Percentiles rank a stretch among this genome's conserved stretches.
Conservation (phyloP, 208 protist genomes). For the Acanthamoeba triangularis region DNA sequence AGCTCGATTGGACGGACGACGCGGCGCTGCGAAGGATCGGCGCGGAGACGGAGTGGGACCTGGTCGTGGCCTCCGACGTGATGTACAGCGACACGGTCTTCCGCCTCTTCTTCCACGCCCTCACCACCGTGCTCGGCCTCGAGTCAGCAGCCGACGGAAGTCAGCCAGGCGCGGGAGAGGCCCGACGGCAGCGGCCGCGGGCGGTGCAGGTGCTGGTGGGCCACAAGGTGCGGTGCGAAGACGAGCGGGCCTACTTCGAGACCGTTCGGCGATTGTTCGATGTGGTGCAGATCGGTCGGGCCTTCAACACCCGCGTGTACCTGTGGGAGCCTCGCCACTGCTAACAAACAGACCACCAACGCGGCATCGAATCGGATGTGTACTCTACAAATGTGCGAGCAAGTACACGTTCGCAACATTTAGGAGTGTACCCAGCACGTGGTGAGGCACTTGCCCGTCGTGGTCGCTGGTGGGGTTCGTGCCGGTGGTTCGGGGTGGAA, state of each 20-base stretch:
- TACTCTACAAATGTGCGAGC: too few species aligned
- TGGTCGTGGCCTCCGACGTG: conserved; percentile 17
- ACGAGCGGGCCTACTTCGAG: neutral
- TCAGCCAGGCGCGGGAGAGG: neutral
- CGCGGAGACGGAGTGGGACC: neutral
- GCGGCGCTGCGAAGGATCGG: neutral
- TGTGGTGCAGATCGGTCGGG: neutral
- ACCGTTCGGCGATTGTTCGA: neutral
- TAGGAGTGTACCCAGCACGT: too few species aligned
- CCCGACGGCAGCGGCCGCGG: neutral
- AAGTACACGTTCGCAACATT: too few species aligned
- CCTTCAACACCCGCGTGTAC: neutral
- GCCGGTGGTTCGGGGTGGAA: too few species aligned
- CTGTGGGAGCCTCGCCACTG: neutral
- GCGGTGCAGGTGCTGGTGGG: neutral
- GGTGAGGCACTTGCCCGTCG: too few species aligned
- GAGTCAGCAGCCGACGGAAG: neutral
- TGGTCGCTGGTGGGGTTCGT: too few species aligned
- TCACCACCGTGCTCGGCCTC: neutral
- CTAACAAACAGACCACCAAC: too few species aligned
- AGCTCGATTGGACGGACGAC: conserved; percentile 17
- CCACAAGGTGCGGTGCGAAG: neutral
- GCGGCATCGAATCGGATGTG: too few species aligned
- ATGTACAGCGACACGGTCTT: conserved; percentile 36
- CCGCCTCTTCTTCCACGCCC: neutral